A percentile compares a stretch with the other conserved stretches of the same genome.
Conservation (phyloP, 2,329 filamentous ascomycete species). For the Coleophoma crateriformis region DNA sequence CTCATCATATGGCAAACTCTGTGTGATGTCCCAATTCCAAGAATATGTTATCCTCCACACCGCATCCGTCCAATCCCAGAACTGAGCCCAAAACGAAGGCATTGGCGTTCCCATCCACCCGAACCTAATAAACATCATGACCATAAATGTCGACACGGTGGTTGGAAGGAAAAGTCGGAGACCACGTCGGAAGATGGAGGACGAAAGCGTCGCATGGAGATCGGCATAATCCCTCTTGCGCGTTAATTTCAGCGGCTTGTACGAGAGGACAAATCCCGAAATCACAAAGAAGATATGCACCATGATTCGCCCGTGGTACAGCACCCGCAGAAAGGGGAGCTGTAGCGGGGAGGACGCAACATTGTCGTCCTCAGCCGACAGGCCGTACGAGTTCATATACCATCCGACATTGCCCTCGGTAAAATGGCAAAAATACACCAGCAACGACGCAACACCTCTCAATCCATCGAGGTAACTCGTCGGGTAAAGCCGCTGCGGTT, state of each 20-base stretch:
- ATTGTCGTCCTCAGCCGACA: constrained; percentile 17
- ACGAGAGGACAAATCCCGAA: constrained; percentile 38
- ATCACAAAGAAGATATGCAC: constrained; percentile 43
- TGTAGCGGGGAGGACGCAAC: constrained; percentile 26
- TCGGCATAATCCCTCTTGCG: constrained; percentile 27
- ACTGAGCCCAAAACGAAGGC: constrained; percentile 15
- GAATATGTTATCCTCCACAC: constrained; percentile 20
- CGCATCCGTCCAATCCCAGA: constrained; percentile 20
- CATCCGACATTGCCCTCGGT: constrained; percentile 10
- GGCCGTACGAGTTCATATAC: constrained; percentile 21
- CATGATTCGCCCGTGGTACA: constrained; percentile 38
- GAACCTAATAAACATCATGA: constrained; percentile 28
- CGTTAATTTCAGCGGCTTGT: constrained; percentile 31
- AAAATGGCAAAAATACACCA: constrained; percentile 37
- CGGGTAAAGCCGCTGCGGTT: constrained; percentile 15
- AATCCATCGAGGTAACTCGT: constrained; percentile 40
- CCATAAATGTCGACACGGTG: constrained; percentile 31
- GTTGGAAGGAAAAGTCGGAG: constrained; percentile 37
- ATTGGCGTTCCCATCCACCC: constrained; percentile 23
- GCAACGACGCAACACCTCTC: constrained; percentile 35
- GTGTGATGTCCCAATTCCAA: constrained; percentile 25
- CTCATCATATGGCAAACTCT: constrained; percentile 8
- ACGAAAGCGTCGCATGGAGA: constrained; percentile 31
- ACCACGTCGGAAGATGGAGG: constrained; percentile 35
- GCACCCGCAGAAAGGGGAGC: constrained; percentile 32